Base-by-base conservation (phyloP, 768 basidiomycete genomes). In the Amanita brunnescens region DNA sequence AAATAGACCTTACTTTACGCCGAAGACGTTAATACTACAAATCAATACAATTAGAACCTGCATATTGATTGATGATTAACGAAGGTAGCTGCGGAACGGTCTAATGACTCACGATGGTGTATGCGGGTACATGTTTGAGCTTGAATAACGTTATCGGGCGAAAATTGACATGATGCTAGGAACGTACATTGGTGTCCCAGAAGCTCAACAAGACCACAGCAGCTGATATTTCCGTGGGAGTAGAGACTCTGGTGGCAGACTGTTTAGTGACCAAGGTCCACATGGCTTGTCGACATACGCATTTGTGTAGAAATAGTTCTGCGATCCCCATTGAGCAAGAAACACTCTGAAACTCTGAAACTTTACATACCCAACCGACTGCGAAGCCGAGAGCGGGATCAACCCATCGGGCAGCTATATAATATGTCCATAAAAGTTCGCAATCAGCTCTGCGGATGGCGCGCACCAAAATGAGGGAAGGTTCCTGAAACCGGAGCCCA, bases 401-500 rank as follows among this genome's bases (percentile, higher is more conserved):
- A 16, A 81, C 78, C 76, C 76, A 80, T 49, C 78, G 69, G 29
- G 72, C 67, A 51, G 77, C 79, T 79, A 51, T 29, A 7, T 0
- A 13, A 13, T 20, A 49, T 33, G 39, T 32, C 10, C 9, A 29
- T 4, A 12, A 10, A 37, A 20, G n/a, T 44, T 10, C 24, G 29
- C 18, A 34, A 14, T 33, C 6, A 32, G 12, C 30, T 14, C 24
- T 16, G 16, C 32, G 14, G 18, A 41, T 10, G 47, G 7, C 16
- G 51, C 70, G 4, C 41, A 77, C 79, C 81, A 62, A 76, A 87
- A 64, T 86, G 83, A 16, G 85, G 83, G 62, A 87, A 88, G 0
- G 84, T 82, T 14, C 87, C 87, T 3, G 86, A 84, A 42, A 88
- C 80, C 1, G 87, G 87, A 1, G 85, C 86, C 66, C 79, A 78